Percentiles rank a stretch among this genome's conserved stretches.
Evolutionary conservation across 106 monocot genomes (phyloP).

Genomic region (Dioscorea zingiberensis): DNA sequence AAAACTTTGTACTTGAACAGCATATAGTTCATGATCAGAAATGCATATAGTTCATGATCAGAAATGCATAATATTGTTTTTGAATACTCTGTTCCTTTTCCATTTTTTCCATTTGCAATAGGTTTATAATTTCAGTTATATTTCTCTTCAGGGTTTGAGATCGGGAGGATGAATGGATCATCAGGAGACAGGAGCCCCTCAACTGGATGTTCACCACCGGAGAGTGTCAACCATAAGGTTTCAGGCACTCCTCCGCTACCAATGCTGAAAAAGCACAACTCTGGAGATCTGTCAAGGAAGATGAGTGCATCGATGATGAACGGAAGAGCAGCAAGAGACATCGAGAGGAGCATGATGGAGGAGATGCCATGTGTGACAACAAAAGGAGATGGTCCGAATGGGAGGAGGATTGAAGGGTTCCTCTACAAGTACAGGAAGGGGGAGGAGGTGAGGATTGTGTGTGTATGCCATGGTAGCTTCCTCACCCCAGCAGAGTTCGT

Average conservation of each 20-base stretch:
- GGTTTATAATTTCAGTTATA: too few relatives aligned
- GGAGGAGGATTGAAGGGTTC: constrained; percentile 38
- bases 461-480: constrained; percentile 50
- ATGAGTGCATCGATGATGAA: not conserved
- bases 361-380: constrained; percentile 47
- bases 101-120: too few relatives aligned
- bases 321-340: constrained; percentile 4
- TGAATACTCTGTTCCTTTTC: too few relatives aligned
- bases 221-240: not conserved
- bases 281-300: not conserved
- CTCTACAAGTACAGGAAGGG: constrained; percentile 40
- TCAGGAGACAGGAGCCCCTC: not conserved
- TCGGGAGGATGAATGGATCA: not conserved
- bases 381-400: constrained; percentile 30
- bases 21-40: too few relatives aligned
- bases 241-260: not conserved
- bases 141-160: not conserved
- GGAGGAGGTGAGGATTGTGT: constrained; percentile 40
- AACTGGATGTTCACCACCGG: not conserved
- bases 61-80: too few relatives aligned
- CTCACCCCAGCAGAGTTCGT: constrained; percentile 44
- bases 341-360: constrained; percentile 30
- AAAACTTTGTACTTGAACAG: too few relatives aligned
- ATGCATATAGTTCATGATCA: too few relatives aligned
- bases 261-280: not conserved